Evolutionary conservation across 495 filamentous ascomycete species (phyloP), one percentile per base, ranked within the genome.

Genomic region (Paragyromitra xinjiangensis): DNA sequence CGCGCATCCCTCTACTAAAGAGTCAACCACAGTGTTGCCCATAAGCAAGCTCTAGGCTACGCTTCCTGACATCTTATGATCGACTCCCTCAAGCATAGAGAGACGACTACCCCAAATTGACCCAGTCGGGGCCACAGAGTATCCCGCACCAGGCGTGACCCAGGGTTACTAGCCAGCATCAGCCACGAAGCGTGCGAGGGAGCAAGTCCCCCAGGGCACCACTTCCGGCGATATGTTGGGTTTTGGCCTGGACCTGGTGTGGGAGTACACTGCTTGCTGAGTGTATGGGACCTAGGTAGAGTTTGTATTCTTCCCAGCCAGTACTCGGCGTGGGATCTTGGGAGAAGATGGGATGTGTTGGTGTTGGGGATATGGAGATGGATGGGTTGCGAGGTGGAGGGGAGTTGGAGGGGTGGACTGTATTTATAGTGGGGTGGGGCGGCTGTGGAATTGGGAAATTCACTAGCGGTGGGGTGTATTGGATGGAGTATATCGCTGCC

Each of bases 1-100:
- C 56, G 56, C 56, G 56, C 29, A 61, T 29, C 56, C 11, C 56
- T 44, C 56, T 61, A 61, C 56, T 61, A 34, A 61, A 14, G 56
- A 61, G 5, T 14, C 14, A 9, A 19, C 56, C 56, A n/a, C 16
- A 61, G 56, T 61, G 26, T 39, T 37, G 5, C 56, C 26, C 42
- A 44, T 24, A 8, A 56, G 56, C 56, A 61, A 61, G 56, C 56
- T 58, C 55, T 6, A 58, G 44, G 44, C 44, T 48, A 11, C 44
- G 29, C 26, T 58, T 34, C 29, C 56, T 39, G 14, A 39, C 14
- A 44, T 39, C 56, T 61, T 61, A 7, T 19, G 29, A 19, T 11
- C 11, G 6, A 19, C 5, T 19, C 56, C 56, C 56, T 61, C 56
- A 58, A 34, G 19, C 55, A 29, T 34, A 29, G 22, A 58, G 22